Percentiles rank a stretch among this genome's conserved stretches.
Evolutionary conservation across 371 early-diverging fungal species (phyloP).

Genomic region (Rhizopus arrhizus): DNA sequence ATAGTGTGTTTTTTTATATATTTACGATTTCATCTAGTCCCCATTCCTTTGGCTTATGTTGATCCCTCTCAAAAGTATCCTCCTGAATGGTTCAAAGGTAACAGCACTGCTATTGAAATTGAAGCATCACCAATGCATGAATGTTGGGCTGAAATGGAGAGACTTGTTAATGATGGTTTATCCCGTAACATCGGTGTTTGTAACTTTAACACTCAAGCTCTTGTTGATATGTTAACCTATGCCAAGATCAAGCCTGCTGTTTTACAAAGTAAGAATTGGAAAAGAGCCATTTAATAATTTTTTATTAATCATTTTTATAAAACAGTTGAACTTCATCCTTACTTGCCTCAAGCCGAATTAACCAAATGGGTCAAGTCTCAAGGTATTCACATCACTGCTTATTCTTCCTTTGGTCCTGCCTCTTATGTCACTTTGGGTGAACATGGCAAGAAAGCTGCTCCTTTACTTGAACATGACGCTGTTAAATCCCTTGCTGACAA

Average conservation of each 20-base stretch:
- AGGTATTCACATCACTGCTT: constrained; percentile 62
- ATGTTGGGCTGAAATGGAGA: constrained; percentile 50
- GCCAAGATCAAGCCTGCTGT: constrained; percentile 47
- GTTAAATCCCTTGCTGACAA: constrained; percentile 30
- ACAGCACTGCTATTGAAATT: constrained; percentile 21
- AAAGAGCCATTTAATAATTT: background rate
- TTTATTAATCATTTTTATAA: background rate
- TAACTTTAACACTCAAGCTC: constrained; percentile 56
- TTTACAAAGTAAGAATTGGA: constrained; percentile 29
- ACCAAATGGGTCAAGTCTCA: constrained; percentile 43
- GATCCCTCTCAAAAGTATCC: constrained; percentile 34
- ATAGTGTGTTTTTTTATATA: constrained; percentile 30
- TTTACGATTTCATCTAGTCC: constrained; percentile 49
- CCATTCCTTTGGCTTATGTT: constrained; percentile 42
- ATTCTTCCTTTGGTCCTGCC: constrained; percentile 64
- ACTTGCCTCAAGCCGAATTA: constrained; percentile 60
- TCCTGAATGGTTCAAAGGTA: constrained; percentile 43
- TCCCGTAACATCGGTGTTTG: constrained; percentile 62
- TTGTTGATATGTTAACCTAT: constrained; percentile 44
- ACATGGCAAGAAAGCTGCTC: constrained; percentile 41
- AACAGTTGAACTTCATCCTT: constrained; percentile 69
- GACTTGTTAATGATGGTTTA: constrained; percentile 38
- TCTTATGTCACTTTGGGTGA: constrained; percentile 54
- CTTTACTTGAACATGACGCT: constrained; percentile 41
- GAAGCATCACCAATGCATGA: constrained; percentile 49